Evolutionary conservation across 164 flowering plant genomes (phyloP), one percentile per base, ranked within the genome.

Genomic region (Cinnamomum micranthum): DNA sequence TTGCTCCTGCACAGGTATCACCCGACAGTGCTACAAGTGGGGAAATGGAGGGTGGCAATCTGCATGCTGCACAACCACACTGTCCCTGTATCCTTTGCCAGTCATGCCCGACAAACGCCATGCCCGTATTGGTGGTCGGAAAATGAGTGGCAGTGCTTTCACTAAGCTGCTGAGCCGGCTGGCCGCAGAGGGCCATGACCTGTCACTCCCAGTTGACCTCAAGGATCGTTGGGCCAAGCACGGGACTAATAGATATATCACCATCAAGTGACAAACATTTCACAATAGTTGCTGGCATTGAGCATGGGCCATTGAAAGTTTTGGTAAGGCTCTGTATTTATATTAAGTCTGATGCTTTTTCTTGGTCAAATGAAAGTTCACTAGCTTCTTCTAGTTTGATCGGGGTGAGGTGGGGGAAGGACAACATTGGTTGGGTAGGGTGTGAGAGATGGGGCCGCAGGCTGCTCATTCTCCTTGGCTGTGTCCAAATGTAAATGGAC

Each of bases 31-130:
- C 75, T 86, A 86, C 79, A 86, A 81, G 63, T 84, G 85, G 86
- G 86, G 86, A 17, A 77, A 76, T 52, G 88, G 88, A 4, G 86
- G 88, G 4, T 86, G 86, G 88, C 88, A 86, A 77, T 86, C 88
- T 4, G 77, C 86, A 10, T 86, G 88, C 74, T 86, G 88, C 83
- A 86, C 88, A n/a, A 82, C 82, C 66, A 80, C 81, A 63, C 13
- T 84, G 73, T 86, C 88, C 9, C 27, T 66, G 69, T 81, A 82
- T 69, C 88, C 88, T 2, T 71, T 86, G 25, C 88, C 88, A 4
- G 71, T 73, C 33, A 77, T 79, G 75, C 83, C 84, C 14, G 79
- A 82, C 71, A 84, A 81, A 75, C 80, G 82, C 2, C 84, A 81
- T 60, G 79, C 82, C 14, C 80, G 88, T 10, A 52, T 82, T 63